phyloP scores from a whole-genome alignment of 176 grass and related monocot species.

The Urochloa ruziziensis region DNA sequence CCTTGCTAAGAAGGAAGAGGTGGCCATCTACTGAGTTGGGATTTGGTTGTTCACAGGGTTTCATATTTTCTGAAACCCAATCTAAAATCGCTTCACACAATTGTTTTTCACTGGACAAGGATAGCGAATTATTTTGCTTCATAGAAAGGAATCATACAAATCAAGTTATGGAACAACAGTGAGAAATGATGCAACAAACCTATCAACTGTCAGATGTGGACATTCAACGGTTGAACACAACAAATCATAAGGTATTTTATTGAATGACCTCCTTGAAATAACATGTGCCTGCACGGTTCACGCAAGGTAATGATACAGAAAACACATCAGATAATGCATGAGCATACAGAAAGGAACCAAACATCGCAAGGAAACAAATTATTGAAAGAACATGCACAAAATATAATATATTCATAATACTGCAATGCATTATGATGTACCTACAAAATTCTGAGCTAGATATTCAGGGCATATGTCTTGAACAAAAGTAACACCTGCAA shows the following conservation, averaged over 20 bases:
- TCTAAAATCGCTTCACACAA: conserved; percentile 53
- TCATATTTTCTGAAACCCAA: conserved; percentile 45
- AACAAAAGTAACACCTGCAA: conserved; percentile 54
- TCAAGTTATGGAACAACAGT: neutral
- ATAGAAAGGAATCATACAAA: neutral
- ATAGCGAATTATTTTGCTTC: conserved; percentile 19
- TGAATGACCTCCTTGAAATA: conserved; percentile 41
- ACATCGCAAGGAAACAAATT: neutral
- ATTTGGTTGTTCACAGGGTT: neutral
- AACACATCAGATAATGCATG: neutral
- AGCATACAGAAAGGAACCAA: neutral
- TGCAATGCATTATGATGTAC: conserved; percentile 37
- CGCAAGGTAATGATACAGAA: neutral
- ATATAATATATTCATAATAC: neutral
- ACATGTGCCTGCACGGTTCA: conserved; percentile 33
- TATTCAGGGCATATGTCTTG: conserved; percentile 45
- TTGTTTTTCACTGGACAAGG: conserved; percentile 62
- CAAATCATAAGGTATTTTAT: conserved; percentile 62
- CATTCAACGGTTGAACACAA: conserved; percentile 45
- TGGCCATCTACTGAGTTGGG: conserved; percentile 26
- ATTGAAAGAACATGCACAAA: neutral
- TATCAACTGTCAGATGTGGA: conserved; percentile 56
- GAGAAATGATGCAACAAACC: conserved; percentile 34
- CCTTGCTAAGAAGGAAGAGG: conserved; percentile 57
- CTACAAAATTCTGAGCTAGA: conserved; percentile 74